Evolutionary conservation across 768 basidiomycete genomes (phyloP).

Genomic region (Cystobasidium ongulense): DNA sequence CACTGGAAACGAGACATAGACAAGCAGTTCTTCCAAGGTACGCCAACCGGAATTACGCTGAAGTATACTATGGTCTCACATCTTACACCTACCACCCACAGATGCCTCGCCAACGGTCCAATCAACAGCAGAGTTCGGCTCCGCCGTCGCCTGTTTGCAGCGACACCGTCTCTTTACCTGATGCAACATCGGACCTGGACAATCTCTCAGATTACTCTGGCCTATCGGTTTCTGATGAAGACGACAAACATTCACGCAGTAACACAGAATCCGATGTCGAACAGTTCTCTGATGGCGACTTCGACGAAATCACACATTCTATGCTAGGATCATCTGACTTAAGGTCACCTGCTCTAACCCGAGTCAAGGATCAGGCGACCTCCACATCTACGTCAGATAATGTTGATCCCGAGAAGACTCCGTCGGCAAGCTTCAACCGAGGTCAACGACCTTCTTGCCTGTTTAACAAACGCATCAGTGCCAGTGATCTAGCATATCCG

Average conservation of each 20-base stretch:
- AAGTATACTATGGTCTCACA: too few relatives aligned
- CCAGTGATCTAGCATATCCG: not conserved
- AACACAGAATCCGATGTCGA: constrained; percentile 1
- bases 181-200: not conserved
- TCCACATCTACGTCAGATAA: not conserved
- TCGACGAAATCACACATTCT: not conserved
- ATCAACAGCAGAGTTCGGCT: not conserved
- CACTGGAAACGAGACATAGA: not conserved
- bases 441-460: not conserved
- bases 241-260: not conserved
- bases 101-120: not conserved
- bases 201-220: constrained; percentile 2
- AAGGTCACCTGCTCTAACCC: not conserved
- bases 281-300: not conserved
- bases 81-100: not conserved
- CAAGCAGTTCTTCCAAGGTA: not conserved
- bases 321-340: not conserved
- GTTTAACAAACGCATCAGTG: not conserved
- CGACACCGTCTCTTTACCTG: constrained; percentile 4
- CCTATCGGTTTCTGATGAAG: not conserved
- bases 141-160: not conserved
- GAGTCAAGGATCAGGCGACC: not conserved
- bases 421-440: not conserved
- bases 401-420: not conserved
- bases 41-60: not conserved